These are phyloP conservation scores for Boletus patriciae DNA, from an alignment of 768 basidiomycete species.

Conservation along the genomic window DNA sequence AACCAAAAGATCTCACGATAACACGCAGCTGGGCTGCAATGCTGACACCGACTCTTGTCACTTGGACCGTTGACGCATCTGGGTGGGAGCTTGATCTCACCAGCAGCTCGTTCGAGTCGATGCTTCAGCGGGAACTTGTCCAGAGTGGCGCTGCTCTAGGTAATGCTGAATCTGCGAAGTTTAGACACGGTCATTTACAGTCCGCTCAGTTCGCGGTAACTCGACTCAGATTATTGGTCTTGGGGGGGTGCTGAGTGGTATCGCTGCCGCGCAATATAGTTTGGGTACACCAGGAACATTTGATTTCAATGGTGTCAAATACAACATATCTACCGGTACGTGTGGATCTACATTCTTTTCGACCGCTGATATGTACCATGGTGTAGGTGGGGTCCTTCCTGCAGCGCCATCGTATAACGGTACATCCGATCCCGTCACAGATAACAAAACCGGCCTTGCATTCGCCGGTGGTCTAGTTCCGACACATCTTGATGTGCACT, in stretches of 20 bases:
- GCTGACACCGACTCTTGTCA: conserved; percentile 5
- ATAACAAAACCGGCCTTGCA: neutral
- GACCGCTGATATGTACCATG: neutral
- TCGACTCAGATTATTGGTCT: conserved; percentile 10
- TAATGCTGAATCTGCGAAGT: neutral
- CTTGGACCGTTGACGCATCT: neutral
- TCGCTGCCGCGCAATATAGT: conserved; percentile 12
- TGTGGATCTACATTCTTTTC: too few relatives aligned
- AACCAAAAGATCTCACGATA: neutral
- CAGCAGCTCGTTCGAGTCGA: conserved; percentile 1
- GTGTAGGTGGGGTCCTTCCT: conserved; percentile 11
- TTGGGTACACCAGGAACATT: conserved; percentile 7
- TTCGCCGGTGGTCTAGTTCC: conserved; percentile 3
- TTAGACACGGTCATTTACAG: neutral
- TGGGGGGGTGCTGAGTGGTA: conserved; percentile 14
- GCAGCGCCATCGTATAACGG: neutral
- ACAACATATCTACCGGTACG: conserved; percentile 19
- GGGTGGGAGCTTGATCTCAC: conserved; percentile 12
- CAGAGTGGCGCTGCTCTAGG: neutral
- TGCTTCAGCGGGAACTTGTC: neutral
- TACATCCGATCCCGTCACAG: neutral
- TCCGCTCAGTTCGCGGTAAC: conserved; percentile 10
- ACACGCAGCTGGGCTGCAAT: conserved; percentile 15
- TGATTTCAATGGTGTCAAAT: conserved; percentile 18
- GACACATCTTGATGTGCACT: neutral